Percentiles rank a stretch among this genome's conserved stretches.
phyloP scores from a whole-genome alignment of 495 filamentous ascomycete species.

The Penicillium longicatenatum region DNA sequence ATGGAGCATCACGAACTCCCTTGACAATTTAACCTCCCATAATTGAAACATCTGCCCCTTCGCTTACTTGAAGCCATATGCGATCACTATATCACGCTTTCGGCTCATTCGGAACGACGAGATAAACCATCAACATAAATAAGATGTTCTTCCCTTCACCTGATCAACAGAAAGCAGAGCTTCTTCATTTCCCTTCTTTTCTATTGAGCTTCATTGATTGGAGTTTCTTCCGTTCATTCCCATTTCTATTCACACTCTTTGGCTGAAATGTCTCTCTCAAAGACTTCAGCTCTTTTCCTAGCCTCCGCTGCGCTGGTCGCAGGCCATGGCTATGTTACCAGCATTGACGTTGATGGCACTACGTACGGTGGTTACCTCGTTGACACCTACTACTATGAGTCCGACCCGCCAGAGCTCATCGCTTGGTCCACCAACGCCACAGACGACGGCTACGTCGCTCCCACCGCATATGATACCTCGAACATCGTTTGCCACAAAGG shows the following conservation, averaged over 20 bases:
- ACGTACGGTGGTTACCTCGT: slow-evolving; percentile 41
- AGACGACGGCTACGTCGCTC: slow-evolving; percentile 60
- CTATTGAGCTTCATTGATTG: slow-evolving; percentile 11
- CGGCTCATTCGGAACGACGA: background rate
- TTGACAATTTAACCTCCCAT: background rate
- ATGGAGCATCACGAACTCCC: background rate
- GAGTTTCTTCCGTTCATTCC: slow-evolving; percentile 10
- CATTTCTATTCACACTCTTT: background rate
- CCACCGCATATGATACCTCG: slow-evolving; percentile 44
- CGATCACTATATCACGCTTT: background rate
- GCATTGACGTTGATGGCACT: slow-evolving; percentile 55
- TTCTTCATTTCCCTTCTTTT: slow-evolving; percentile 4
- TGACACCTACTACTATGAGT: slow-evolving; percentile 32
- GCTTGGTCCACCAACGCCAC: slow-evolving; percentile 59
- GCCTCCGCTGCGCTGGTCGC: slow-evolving; percentile 49
- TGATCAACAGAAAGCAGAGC: background rate
- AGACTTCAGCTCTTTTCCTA: slow-evolving; percentile 36
- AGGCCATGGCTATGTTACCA: slow-evolving; percentile 59
- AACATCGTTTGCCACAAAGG: slow-evolving; percentile 72
- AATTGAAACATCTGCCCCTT: background rate
- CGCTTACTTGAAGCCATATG: background rate
- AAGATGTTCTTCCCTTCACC: background rate
- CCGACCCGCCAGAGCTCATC: slow-evolving; percentile 51
- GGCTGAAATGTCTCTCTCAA: slow-evolving; percentile 30
- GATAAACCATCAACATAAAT: background rate